A percentile compares a stretch with the other conserved stretches of the same genome.
Evolutionary conservation across 2,329 filamentous ascomycete species (phyloP).

Genomic region (Diaporthe ampelina): DNA sequence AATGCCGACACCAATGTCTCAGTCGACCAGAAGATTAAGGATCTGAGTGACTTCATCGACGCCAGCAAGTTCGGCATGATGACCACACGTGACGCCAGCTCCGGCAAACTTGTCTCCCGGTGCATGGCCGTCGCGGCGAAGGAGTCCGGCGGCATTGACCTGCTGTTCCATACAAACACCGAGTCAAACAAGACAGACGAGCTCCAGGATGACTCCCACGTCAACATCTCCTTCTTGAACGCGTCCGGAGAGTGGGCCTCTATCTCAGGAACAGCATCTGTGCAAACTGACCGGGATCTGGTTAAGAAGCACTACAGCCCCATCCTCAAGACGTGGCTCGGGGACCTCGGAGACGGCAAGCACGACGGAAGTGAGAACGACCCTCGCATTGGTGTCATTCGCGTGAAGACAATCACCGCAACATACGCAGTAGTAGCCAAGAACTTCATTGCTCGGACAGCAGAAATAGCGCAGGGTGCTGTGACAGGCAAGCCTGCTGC

Average conservation of each 20-base stretch:
- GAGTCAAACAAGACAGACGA: constrained; percentile 91
- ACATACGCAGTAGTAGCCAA: constrained; percentile 78
- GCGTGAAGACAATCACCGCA: constrained; percentile 78
- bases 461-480: constrained; percentile 82
- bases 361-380: constrained; percentile 88
- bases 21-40: constrained; percentile 81
- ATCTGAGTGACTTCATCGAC: constrained; percentile 78
- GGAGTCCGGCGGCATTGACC: constrained; percentile 84
- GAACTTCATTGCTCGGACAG: constrained; percentile 73
- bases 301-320: constrained; percentile 83
- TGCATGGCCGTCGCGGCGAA: constrained; percentile 88
- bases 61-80: constrained; percentile 89
- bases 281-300: constrained; percentile 77
- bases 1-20: constrained; percentile 75
- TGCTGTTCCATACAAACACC: constrained; percentile 93
- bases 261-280: constrained; percentile 78
- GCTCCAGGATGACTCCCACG: constrained; percentile 76
- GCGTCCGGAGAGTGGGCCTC: constrained; percentile 87
- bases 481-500: constrained; percentile 78
- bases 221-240: constrained; percentile 88
- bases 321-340: constrained; percentile 85
- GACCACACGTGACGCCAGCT: constrained; percentile 79
- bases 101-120: constrained; percentile 79
- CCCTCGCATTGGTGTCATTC: constrained; percentile 85
- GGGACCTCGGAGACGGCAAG: constrained; percentile 84